phyloP scores from a whole-genome alignment of 176 grass and related monocot species.

The Alloteropsis semialata region DNA sequence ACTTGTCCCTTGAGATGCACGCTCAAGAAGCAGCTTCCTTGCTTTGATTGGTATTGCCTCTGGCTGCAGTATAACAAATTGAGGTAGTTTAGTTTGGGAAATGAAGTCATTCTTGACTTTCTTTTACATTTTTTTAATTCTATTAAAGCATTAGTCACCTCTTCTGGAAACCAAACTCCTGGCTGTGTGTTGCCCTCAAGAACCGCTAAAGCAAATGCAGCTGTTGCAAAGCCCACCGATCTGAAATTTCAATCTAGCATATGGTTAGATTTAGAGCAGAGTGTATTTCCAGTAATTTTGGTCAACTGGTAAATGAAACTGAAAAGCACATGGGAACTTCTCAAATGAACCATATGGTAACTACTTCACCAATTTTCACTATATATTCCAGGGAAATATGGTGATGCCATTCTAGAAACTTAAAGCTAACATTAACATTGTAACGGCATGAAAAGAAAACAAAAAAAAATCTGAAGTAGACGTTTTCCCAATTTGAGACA shows the following conservation, averaged over 20 bases:
- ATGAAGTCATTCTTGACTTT: too few species aligned
- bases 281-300: not conserved
- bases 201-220: constrained; percentile 66
- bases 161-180: constrained; percentile 94
- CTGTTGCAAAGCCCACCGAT: constrained; percentile 45
- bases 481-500: not conserved
- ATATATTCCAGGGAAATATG: not conserved
- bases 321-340: too few species aligned
- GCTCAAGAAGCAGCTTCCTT: constrained; percentile 70
- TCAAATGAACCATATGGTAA: too few species aligned
- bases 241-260: constrained; percentile 24
- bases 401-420: not conserved
- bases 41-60: constrained; percentile 74
- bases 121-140: too few species aligned
- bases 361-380: too few species aligned
- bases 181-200: constrained; percentile 70
- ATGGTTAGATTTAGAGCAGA: constrained; percentile 1
- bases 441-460: not conserved
- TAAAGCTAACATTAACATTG: not conserved
- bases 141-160: constrained; percentile 40
- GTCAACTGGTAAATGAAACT: not conserved
- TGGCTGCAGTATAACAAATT: constrained; percentile 61
- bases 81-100: too few species aligned
- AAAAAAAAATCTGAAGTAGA: not conserved
- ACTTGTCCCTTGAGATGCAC: constrained; percentile 52